phyloP scores from a whole-genome alignment of 2,329 filamentous ascomycete genomes.

The Arthrobotrys conoides region DNA sequence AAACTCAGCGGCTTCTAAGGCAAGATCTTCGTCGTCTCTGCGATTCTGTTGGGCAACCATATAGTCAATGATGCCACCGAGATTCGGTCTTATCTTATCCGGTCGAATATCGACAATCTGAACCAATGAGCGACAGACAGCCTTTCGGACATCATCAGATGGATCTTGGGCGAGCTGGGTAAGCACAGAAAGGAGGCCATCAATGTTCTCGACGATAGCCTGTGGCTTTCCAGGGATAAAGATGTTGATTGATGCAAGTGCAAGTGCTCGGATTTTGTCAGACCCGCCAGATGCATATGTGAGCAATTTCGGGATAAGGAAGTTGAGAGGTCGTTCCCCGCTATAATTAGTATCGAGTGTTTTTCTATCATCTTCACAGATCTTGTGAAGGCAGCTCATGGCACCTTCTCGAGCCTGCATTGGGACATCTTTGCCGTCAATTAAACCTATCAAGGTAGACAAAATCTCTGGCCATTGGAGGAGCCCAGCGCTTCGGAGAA shows the following conservation, averaged over 20 bases:
- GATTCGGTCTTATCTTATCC: conserved; percentile 89
- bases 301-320: conserved; percentile 90
- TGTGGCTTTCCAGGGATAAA: conserved; percentile 89
- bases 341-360: conserved; percentile 88
- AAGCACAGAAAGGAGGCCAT: conserved; percentile 84
- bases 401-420: conserved; percentile 87
- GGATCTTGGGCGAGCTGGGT: conserved; percentile 84
- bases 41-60: conserved; percentile 90
- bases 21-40: conserved; percentile 85
- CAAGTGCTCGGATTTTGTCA: conserved; percentile 82
- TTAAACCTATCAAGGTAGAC: conserved; percentile 82
- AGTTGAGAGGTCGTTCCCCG: conserved; percentile 87
- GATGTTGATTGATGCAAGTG: conserved; percentile 88
- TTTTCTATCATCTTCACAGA: conserved; percentile 95
- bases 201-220: conserved; percentile 83
- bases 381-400: conserved; percentile 92
- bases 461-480: conserved; percentile 92
- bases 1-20: conserved; percentile 95
- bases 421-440: conserved; percentile 75
- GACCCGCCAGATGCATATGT: conserved; percentile 84
- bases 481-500: conserved; percentile 86
- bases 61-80: conserved; percentile 89
- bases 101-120: conserved; percentile 91
- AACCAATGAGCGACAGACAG: conserved; percentile 94
- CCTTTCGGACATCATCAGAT: conserved; percentile 85